Evolutionary conservation across 352 stramenopile genomes (phyloP), one percentile per base, ranked within the genome.

Genomic region (Globisporangium megalacanthum): DNA sequence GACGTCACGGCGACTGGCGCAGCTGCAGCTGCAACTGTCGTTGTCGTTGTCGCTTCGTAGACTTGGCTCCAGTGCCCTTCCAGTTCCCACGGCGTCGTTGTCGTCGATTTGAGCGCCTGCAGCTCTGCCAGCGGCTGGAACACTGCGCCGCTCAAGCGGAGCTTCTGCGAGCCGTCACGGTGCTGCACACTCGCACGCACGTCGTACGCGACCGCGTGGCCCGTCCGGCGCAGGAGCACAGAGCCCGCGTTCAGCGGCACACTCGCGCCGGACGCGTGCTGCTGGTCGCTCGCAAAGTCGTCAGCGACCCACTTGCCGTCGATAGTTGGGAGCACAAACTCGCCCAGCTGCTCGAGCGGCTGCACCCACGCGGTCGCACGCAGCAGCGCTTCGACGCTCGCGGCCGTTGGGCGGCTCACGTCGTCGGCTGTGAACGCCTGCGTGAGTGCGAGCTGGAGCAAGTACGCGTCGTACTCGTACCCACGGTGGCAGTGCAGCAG

Each of bases 51-150:
- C 29, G 58, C 59, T 37, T 80, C 75, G 36, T 84, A 62, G 11
- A 93, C 11, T 37, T 93, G 79, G 37, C 68, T 76, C 83, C 83
- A 94, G 61, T 94, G 82, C 17, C 86, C 84, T 65, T 95, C 81
- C 3, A 94, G 49, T 19, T 77, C 64, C 82, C 73, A 92, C 0
- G 48, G 49, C 13, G 65, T 58, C 31, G 46, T 33, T 33, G 62
- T 52, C 25, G 64, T 64, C 22, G 15, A 59, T 22, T 82, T 64
- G 31, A 85, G 14, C 25, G 70, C 59, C 44, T 84, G 77, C 65
- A 82, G 82, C 62, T 79, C 63, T 0, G 75, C 69, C 37, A 89
- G 65, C 42, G 68, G 56, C 54, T 83, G 69, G 29, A 88, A 74
- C 4, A 92, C 57, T 45, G 69, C 75, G 0, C 83, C 85, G 49